Evolutionary conservation across 2,329 filamentous ascomycete species (phyloP).

Genomic region (Cordyceps cateniannulata): DNA sequence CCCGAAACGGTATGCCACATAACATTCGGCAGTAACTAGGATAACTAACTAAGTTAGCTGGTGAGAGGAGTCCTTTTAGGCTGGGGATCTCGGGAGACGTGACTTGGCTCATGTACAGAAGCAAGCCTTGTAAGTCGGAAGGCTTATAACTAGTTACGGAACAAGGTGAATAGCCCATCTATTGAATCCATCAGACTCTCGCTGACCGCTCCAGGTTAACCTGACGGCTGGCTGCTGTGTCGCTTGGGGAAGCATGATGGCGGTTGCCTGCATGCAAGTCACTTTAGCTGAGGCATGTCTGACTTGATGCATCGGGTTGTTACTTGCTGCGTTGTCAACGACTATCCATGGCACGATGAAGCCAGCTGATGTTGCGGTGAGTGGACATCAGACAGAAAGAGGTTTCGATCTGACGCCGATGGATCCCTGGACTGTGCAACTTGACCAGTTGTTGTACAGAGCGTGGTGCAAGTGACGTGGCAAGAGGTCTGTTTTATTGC

Average conservation of each 20-base stretch:
- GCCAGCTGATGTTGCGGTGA: conserved; percentile 2
- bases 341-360: neutral
- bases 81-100: too few species aligned
- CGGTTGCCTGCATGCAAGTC: neutral
- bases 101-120: too few species aligned
- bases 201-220: too few species aligned
- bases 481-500: neutral
- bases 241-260: neutral
- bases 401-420: conserved; percentile 2
- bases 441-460: neutral
- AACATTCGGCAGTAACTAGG: neutral
- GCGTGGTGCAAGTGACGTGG: conserved; percentile 1
- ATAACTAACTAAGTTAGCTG: too few species aligned
- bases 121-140: too few species aligned
- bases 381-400: neutral
- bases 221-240: neutral
- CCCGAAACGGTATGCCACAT: neutral
- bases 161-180: too few species aligned
- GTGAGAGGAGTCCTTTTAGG: neutral
- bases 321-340: neutral
- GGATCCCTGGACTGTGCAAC: neutral
- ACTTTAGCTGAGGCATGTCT: neutral
- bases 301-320: neutral
- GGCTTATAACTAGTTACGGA: too few species aligned
- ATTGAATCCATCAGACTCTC: too few species aligned